A percentile compares a stretch with the other conserved stretches of the same genome.
phyloP scores from a whole-genome alignment of 2,329 filamentous ascomycete species.

The Nakataea oryzae region DNA sequence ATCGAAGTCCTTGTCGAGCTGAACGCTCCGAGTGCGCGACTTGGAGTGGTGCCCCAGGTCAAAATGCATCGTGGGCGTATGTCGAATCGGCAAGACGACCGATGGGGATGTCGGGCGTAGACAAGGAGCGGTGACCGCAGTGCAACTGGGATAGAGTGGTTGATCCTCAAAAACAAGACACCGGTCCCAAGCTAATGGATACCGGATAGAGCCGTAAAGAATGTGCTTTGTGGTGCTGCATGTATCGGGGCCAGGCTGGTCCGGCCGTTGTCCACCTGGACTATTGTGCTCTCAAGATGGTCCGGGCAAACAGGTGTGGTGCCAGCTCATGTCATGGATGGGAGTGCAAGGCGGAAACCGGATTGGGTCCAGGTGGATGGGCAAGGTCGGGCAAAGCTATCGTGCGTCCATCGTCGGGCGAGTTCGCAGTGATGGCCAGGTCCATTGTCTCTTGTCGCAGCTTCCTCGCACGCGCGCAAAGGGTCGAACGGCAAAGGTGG shows the following conservation, averaged over 20 bases:
- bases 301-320: background rate
- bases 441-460: slow-evolving; percentile 5
- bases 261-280: slow-evolving; percentile 8
- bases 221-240: background rate
- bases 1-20: slow-evolving; percentile 27
- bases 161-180: slow-evolving; percentile 14
- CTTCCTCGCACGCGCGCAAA: background rate
- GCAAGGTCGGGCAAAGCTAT: background rate
- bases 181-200: slow-evolving; percentile 13
- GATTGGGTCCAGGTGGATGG: background rate
- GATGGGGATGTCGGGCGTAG: background rate
- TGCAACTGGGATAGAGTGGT: slow-evolving; percentile 7
- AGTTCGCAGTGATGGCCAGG: slow-evolving; percentile 2
- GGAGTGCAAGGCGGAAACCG: background rate
- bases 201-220: background rate
- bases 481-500: slow-evolving; percentile 14
- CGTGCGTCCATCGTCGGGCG: background rate
- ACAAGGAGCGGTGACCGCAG: no score
- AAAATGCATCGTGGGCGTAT: slow-evolving; percentile 21
- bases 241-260: background rate
- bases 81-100: background rate
- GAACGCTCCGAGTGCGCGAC: slow-evolving; percentile 35
- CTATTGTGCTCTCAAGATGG: background rate
- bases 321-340: background rate
- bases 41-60: slow-evolving; percentile 32